Evolutionary conservation across 1,284 basidiomycete genomes (phyloP), one percentile per base, ranked within the genome.

Genomic region (Cystobasidium slooffiae): DNA sequence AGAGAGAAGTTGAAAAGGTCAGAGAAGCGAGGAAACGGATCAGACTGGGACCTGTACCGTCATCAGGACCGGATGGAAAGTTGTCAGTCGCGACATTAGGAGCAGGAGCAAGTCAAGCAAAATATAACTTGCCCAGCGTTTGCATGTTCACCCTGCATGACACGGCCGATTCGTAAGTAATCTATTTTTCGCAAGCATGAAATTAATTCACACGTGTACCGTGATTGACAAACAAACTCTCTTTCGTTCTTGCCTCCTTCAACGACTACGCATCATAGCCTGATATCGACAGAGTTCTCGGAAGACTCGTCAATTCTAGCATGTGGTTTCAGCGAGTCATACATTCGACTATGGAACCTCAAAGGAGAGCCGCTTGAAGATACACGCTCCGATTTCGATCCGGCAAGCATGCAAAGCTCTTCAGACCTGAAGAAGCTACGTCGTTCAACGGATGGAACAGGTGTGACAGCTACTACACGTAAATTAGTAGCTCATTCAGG

Each of bases 401-500:
- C 88, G 6, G 88, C 85, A 64, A 85, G 87, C 18, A 86, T 92
- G 76, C 87, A 87, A 81, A 91, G 93, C 80, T 82, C 92, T 91
- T 75, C 77, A 89, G 82, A 44, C 12, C 41, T 62, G n/a, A 41
- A 24, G 52, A 46, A 51, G n/a, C 52, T 75, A n/a, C 14, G 14
- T 12, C 69, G 58, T 22, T n/a, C 41, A 5, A n/a, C 75, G 72
- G 77, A 74, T 6, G 56, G 75, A 41, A 20, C 31, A 14, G 47
- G 18, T 16, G 44, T 37, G 31, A 72, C 1, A 44, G 75, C 2
- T 12, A 88, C 90, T 0, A 93, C 94, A 37, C 90, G 95, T 46
- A 97, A 97, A 83, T 87, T 99, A 14, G 90, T 99, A 68, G 97
- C 94, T 1, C 97, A 99, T 82, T 96, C 93, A 76, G 97, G 93